A percentile compares a stretch with the other conserved stretches of the same genome.
Conservation (phyloP, 2,329 filamentous ascomycete species). For the Nothopassalora personata region DNA sequence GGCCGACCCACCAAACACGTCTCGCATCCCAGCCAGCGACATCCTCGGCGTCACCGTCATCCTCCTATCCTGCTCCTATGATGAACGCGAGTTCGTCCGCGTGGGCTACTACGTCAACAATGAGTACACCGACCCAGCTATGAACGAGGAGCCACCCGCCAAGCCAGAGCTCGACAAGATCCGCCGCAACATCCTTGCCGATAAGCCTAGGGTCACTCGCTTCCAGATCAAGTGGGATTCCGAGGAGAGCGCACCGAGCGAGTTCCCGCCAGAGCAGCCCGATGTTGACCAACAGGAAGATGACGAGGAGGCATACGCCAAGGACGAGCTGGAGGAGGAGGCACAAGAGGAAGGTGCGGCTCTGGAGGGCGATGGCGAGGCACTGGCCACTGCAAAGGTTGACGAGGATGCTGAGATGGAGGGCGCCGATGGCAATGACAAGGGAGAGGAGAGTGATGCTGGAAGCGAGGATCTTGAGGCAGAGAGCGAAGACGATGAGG, state of each 20-base stretch:
- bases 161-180: conserved; percentile 93
- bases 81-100: conserved; percentile 91
- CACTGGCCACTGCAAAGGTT: conserved; percentile 32
- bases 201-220: conserved; percentile 94
- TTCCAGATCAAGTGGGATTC: conserved; percentile 99
- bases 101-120: conserved; percentile 99
- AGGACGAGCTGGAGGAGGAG: conserved; percentile 70
- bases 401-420: conserved; percentile 73
- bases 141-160: conserved; percentile 80
- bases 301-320: conserved; percentile 79
- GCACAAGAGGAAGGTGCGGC: conserved; percentile 55
- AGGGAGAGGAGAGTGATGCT: conserved; percentile 62
- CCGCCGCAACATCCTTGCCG: conserved; percentile 82
- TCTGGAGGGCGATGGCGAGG: conserved; percentile 50
- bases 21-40: conserved; percentile 87
- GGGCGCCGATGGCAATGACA: conserved; percentile 54
- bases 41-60: conserved; percentile 96
- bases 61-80: conserved; percentile 92
- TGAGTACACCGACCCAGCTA: conserved; percentile 89
- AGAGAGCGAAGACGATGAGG: conserved; percentile 41
- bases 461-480: conserved; percentile 50
- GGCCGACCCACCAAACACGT: conserved; percentile 84
- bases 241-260: conserved; percentile 91
- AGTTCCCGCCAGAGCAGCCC: conserved; percentile 95
- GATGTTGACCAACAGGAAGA: conserved; percentile 84